These are phyloP conservation scores for Heterobasidion parviporum DNA, from an alignment of 1,284 basidiomycete species.

Conservation along the genomic window DNA sequence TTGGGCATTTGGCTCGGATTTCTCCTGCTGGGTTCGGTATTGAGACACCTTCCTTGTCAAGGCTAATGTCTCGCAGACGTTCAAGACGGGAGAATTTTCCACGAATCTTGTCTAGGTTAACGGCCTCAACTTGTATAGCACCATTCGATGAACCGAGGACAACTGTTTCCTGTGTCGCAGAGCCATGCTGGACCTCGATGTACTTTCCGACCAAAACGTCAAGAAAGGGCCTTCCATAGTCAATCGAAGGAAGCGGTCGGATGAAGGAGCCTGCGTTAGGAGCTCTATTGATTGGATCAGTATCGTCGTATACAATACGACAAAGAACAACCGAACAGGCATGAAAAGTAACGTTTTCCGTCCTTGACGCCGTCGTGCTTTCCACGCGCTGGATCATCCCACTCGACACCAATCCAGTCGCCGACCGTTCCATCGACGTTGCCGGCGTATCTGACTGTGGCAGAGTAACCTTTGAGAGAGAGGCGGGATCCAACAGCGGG, in stretches of 20 bases:
- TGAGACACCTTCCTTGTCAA: conserved; percentile 64
- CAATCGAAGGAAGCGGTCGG: conserved; percentile 43
- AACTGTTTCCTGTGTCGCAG: conserved; percentile 47
- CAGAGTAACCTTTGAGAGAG: conserved; percentile 38
- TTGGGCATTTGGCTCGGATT: conserved; percentile 57
- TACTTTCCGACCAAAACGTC: conserved; percentile 73
- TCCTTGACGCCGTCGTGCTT: conserved; percentile 84
- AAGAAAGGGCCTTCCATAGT: conserved; percentile 65
- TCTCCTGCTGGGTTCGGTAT: conserved; percentile 43
- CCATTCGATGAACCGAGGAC: conserved; percentile 77
- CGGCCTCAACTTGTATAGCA: conserved; percentile 81
- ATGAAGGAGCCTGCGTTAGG: conserved; percentile 68
- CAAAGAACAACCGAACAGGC: conserved; percentile 46
- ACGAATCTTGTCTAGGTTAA: conserved; percentile 74
- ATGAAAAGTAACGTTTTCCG: conserved; percentile 72
- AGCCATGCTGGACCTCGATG: conserved; percentile 51
- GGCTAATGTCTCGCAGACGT: conserved; percentile 67
- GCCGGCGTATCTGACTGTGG: conserved; percentile 70
- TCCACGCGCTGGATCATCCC: conserved; percentile 80
- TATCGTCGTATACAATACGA: background rate
- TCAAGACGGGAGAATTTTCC: conserved; percentile 61
- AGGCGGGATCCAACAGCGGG: conserved; percentile 44
- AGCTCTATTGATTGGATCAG: conserved; percentile 26
- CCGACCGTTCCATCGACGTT: conserved; percentile 57
- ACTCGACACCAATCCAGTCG: conserved; percentile 90